These are phyloP conservation scores for Rhodotorula diobovata DNA, from an alignment of 768 basidiomycete genomes.

Conservation along the genomic window DNA sequence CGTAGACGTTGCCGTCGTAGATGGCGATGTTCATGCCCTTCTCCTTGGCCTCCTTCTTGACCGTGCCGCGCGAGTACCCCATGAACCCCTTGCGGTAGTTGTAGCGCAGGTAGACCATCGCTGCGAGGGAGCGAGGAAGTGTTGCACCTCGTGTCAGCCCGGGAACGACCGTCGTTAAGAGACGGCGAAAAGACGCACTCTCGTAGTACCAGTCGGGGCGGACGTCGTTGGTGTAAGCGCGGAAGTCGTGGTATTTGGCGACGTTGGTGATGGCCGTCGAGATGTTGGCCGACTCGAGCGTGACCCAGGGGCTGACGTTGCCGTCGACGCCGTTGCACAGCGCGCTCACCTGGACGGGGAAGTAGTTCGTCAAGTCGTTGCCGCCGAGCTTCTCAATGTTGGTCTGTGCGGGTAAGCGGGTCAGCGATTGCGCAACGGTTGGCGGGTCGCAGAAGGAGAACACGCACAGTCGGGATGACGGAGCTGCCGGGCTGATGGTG, in stretches of 20 bases:
- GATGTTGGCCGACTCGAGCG: constrained; percentile 66
- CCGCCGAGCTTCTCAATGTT: constrained; percentile 60
- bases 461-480: constrained; percentile 33
- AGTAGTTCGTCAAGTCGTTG: constrained; percentile 63
- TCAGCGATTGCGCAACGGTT: background rate
- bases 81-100: constrained; percentile 80
- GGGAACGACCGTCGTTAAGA: too few relatives aligned
- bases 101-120: constrained; percentile 82
- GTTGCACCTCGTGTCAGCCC: background rate
- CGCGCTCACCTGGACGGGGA: constrained; percentile 95
- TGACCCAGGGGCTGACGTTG: constrained; percentile 75
- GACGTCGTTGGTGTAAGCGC: constrained; percentile 75
- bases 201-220: constrained; percentile 99
- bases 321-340: constrained; percentile 83
- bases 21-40: constrained; percentile 62
- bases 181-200: constrained; percentile 28
- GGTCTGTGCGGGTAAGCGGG: background rate
- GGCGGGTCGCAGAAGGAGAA: background rate
- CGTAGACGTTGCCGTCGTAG: constrained; percentile 82
- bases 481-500: constrained; percentile 26
- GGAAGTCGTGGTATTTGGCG: constrained; percentile 91
- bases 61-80: constrained; percentile 67
- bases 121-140: background rate
- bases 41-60: constrained; percentile 54
- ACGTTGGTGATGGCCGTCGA: constrained; percentile 58